Conservation (phyloP, 1,139 yeast species). For the Blastobotrys serpentis region DNA sequence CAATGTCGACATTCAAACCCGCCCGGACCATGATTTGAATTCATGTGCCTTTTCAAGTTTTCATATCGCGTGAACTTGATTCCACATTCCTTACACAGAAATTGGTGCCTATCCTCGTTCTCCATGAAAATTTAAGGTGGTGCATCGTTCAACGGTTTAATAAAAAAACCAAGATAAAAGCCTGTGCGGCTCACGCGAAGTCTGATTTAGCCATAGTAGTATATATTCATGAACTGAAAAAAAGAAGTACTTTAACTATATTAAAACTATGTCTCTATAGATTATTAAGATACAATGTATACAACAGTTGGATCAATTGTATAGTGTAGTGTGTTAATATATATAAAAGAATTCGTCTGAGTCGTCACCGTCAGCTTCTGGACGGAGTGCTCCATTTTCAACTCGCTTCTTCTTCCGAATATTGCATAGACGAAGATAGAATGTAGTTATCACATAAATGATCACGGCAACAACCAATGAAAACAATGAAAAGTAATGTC, state of each 20-base stretch:
- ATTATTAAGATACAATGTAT: no score
- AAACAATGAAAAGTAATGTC: slow-evolving; percentile 44
- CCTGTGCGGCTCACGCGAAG: background rate
- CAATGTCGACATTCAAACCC: slow-evolving; percentile 17
- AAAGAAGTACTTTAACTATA: no score
- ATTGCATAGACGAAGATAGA: slow-evolving; percentile 14
- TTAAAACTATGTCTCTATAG: no score
- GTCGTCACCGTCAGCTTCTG: slow-evolving; percentile 21
- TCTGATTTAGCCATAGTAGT: background rate
- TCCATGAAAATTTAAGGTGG: background rate
- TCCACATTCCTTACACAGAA: slow-evolving; percentile 17
- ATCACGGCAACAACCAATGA: slow-evolving; percentile 28
- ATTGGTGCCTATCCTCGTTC: slow-evolving; percentile 11
- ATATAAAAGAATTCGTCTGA: slow-evolving; percentile 18
- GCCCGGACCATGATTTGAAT: slow-evolving; percentile 14
- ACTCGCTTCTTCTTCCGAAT: slow-evolving; percentile 12
- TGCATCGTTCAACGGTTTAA: no score
- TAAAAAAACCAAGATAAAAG: no score
- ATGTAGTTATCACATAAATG: slow-evolving; percentile 12
- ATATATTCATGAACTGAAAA: slow-evolving; percentile 1
- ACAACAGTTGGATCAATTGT: no score
- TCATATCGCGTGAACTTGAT: slow-evolving; percentile 18
- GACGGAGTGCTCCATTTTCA: slow-evolving; percentile 12
- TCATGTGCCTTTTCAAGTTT: slow-evolving; percentile 18
- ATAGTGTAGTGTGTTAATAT: no score